These are phyloP conservation scores for Gymnopilus dilepis DNA, from an alignment of 768 basidiomycete species.

Conservation along the genomic window DNA sequence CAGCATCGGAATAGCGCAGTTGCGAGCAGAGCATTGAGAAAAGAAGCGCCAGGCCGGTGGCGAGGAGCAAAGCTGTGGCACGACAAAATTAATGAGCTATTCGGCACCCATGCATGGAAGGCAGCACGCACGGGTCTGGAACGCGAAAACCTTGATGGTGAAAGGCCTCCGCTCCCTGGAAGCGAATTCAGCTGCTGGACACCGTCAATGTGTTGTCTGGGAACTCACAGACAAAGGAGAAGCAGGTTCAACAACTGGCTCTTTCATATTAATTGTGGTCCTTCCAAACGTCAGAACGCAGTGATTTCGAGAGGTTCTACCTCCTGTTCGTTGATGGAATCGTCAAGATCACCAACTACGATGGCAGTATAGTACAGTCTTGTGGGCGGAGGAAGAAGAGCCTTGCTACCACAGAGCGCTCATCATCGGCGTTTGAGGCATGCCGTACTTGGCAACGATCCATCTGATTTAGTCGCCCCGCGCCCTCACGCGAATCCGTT, in stretches of 20 bases:
- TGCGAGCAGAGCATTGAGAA: constrained; percentile 48
- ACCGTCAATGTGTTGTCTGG: constrained; percentile 7
- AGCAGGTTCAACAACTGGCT: constrained; percentile 13
- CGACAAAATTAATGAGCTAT: background rate
- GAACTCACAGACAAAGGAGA: constrained; percentile 25
- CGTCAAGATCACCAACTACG: background rate
- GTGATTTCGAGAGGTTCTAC: background rate
- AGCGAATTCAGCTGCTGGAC: background rate
- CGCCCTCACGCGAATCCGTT: too few relatives aligned
- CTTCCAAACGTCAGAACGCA: background rate
- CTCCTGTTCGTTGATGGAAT: background rate
- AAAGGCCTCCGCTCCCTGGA: constrained; percentile 34
- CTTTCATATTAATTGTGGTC: background rate
- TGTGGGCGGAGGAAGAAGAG: background rate
- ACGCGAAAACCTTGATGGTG: constrained; percentile 40
- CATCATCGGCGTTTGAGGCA: background rate
- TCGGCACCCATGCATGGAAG: background rate
- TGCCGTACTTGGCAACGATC: background rate
- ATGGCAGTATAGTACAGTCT: background rate
- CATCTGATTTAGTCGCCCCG: too few relatives aligned
- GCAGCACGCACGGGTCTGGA: constrained; percentile 44
- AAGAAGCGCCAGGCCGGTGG: constrained; percentile 41
- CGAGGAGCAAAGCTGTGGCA: constrained; percentile 42
- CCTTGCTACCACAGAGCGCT: background rate
- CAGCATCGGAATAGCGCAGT: constrained; percentile 62